Percentiles rank a stretch among this genome's conserved stretches.
Conservation (phyloP, 768 basidiomycete species). For the Obba rivulosa region DNA sequence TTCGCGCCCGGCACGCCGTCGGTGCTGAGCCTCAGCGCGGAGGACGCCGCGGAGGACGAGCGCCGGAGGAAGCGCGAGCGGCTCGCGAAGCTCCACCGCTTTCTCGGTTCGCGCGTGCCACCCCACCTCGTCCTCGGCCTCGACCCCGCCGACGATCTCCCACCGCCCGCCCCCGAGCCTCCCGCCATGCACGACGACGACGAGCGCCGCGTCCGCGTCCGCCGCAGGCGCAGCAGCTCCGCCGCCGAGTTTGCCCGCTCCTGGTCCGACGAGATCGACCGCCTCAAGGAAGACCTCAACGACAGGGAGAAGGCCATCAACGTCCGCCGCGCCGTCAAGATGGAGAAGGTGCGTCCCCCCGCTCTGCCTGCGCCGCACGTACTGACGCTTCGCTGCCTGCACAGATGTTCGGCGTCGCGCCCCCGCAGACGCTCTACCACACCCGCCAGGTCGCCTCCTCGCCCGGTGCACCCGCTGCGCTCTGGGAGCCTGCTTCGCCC, state of each 20-base stretch:
- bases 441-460: constrained; percentile 47
- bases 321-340: constrained; percentile 76
- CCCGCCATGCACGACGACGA: constrained; percentile 25
- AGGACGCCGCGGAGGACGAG: constrained; percentile 55
- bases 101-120: constrained; percentile 79
- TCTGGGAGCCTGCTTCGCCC: not conserved
- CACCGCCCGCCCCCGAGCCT: constrained; percentile 21
- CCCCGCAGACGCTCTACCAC: constrained; percentile 75
- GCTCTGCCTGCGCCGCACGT: not conserved
- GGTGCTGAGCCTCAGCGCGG: constrained; percentile 32
- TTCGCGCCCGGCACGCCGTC: constrained; percentile 39
- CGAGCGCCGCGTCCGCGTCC: constrained; percentile 35
- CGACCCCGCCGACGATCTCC: constrained; percentile 27
- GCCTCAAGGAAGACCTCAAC: constrained; percentile 65
- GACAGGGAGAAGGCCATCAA: constrained; percentile 74
- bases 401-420: constrained; percentile 78
- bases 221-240: constrained; percentile 49
- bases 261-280: constrained; percentile 54
- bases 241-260: constrained; percentile 39
- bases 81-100: constrained; percentile 78
- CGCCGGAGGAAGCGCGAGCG: constrained; percentile 68
- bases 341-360: constrained; percentile 67
- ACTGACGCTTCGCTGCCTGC: constrained; percentile 6
- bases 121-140: constrained; percentile 57
- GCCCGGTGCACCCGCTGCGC: constrained; percentile 8